Evolutionary conservation across 2,329 filamentous ascomycete species (phyloP), one percentile per base, ranked within the genome.

Genomic region (Cladosporium colombiae): DNA sequence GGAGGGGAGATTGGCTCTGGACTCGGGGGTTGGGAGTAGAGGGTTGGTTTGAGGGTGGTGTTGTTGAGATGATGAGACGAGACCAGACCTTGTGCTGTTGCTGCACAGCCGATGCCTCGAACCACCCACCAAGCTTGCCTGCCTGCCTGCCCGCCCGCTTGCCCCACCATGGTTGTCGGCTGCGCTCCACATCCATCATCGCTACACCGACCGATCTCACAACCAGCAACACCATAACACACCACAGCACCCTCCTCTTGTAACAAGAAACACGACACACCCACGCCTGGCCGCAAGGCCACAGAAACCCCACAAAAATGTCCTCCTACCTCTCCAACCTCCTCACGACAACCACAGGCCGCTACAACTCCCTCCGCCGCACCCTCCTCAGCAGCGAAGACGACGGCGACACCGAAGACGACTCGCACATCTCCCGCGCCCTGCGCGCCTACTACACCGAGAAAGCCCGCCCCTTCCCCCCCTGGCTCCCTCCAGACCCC

Each of bases 381-480:
- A 89, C 89, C 68, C 88, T 92, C 68, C 87, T 93, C 69, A 86
- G 91, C 40, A 79, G 79, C 76, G 82, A 84, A 74, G 78, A 79
- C 65, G 82, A 84, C 75, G 82, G 82, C 73, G 82, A 84, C 75
- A 83, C 82, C 62, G 81, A 96, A 79, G 93, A 98, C 81, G 92
- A 96, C 81, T 96, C 93, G 2, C 93, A 98, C 81, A 91, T 98
- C 74, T 96, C 92, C 80, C 91, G 95, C 73, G 93, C 96, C 40
- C 87, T 99, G 29, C 91, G 95, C 73, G 90, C 88, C 72, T 97
- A 98, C 84, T 98, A 99, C 83, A 87, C 84, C 61, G 93, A 98
- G 78, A 95, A 96, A 75, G 91, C 90, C 71, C 88, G 89, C 25
- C 84, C 88, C 1, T 91, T 93, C 69, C 95, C 95, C 0, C 80